A percentile compares a stretch with the other conserved stretches of the same genome.
phyloP scores from a whole-genome alignment of 164 flowering plant species.

The Akebia trifoliata region DNA sequence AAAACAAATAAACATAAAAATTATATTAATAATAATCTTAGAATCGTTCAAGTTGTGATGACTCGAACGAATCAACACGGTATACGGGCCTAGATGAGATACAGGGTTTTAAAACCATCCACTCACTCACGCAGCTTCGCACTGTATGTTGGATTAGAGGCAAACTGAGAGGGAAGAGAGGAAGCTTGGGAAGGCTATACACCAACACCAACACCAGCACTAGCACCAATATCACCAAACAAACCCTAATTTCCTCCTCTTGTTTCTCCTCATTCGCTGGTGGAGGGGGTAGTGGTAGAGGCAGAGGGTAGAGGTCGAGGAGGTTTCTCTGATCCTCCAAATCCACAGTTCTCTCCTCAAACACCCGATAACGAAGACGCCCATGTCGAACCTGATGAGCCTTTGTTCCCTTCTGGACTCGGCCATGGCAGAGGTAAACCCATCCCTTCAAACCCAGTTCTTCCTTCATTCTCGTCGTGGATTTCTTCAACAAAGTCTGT shows the following conservation, averaged over 20 bases:
- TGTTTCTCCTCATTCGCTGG: slow-evolving; percentile 29
- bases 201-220: no score
- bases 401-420: slow-evolving; percentile 14
- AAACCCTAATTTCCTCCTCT: slow-evolving; percentile 16
- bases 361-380: slow-evolving; percentile 12
- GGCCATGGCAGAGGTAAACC: slow-evolving; percentile 57
- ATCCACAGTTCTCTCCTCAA: slow-evolving; percentile 5
- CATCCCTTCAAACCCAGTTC: slow-evolving; percentile 22
- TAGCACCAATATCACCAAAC: slow-evolving; percentile 8
- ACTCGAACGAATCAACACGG: no score
- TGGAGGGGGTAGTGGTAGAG: slow-evolving; percentile 15
- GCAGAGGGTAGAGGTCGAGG: slow-evolving; percentile 38
- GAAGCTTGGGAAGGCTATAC: slow-evolving; percentile 33
- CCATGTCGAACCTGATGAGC: slow-evolving; percentile 3
- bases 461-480: slow-evolving; percentile 35
- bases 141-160: no score
- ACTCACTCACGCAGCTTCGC: no score
- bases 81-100: no score
- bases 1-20: no score
- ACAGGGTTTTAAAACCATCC: no score
- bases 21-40: no score
- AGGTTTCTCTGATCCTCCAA: slow-evolving; percentile 19
- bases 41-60: no score
- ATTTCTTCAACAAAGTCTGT: slow-evolving; percentile 14
- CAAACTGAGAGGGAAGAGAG: slow-evolving; percentile 15